Percentiles rank a stretch among this genome's conserved stretches.
phyloP scores from a whole-genome alignment of 2,329 filamentous ascomycete genomes.

The Nemania sp. region DNA sequence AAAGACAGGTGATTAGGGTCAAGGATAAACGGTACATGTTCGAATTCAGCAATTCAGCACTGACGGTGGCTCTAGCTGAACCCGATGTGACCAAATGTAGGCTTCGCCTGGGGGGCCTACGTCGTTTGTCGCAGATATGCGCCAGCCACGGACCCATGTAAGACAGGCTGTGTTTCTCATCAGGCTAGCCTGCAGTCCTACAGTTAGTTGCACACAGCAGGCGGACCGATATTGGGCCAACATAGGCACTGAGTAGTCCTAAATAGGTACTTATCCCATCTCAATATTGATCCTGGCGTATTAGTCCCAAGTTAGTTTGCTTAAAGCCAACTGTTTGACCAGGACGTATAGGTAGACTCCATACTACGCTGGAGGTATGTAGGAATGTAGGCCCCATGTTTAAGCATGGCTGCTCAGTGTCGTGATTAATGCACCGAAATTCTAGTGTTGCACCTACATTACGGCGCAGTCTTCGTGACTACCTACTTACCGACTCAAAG shows the following conservation, averaged over 20 bases:
- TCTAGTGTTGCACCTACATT: background rate
- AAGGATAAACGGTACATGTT: slow-evolving; percentile 5
- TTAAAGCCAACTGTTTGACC: slow-evolving; percentile 16
- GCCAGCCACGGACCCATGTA: slow-evolving; percentile 26
- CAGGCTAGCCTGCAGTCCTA: background rate
- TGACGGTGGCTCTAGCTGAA: slow-evolving; percentile 31
- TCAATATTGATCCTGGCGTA: no score
- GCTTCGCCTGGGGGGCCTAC: slow-evolving; percentile 10
- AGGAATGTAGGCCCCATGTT: background rate
- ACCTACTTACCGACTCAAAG: background rate
- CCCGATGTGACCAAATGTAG: slow-evolving; percentile 19
- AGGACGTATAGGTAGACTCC: background rate
- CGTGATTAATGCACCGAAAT: background rate
- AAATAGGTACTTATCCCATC: background rate
- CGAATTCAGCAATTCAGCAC: slow-evolving; percentile 27
- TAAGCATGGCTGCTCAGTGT: background rate
- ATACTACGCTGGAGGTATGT: background rate
- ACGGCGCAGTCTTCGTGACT: background rate
- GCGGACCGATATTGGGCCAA: slow-evolving; percentile 10
- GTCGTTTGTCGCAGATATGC: slow-evolving; percentile 22
- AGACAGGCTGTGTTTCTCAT: slow-evolving; percentile 36
- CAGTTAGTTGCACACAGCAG: background rate
- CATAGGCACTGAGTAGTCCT: no score
- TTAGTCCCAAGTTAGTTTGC: background rate
- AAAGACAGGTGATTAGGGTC: slow-evolving; percentile 22